A percentile compares a stretch with the other conserved stretches of the same genome.
phyloP scores from a whole-genome alignment of 2,329 filamentous ascomycete species.

The Xylaria sp. region DNA sequence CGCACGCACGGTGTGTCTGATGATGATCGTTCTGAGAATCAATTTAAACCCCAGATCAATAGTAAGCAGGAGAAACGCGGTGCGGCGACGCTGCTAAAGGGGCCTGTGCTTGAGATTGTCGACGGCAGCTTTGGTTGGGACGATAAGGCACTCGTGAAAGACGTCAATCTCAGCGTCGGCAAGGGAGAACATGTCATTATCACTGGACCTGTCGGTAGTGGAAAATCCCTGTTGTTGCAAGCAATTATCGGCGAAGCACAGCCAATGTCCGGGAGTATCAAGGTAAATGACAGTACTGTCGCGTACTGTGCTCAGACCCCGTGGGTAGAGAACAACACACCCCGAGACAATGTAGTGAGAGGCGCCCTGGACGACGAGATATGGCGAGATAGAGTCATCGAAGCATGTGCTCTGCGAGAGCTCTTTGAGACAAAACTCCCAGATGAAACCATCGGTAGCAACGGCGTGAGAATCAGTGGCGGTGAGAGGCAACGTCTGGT shows the following conservation, averaged over 20 bases:
- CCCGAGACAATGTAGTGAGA: slow-evolving; percentile 31
- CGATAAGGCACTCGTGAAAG: slow-evolving; percentile 18
- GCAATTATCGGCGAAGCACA: slow-evolving; percentile 34
- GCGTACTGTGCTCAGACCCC: slow-evolving; percentile 35
- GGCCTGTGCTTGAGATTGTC: slow-evolving; percentile 8
- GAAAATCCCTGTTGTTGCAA: slow-evolving; percentile 36
- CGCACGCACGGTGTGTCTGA: neutral
- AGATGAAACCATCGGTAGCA: slow-evolving; percentile 39
- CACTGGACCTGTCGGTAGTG: slow-evolving; percentile 38
- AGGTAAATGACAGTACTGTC: slow-evolving; percentile 10
- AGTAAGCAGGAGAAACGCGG: neutral
- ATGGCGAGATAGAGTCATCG: slow-evolving; percentile 29
- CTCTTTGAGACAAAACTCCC: slow-evolving; percentile 22
- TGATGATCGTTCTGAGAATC: neutral
- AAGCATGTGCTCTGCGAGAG: slow-evolving; percentile 32
- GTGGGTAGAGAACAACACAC: slow-evolving; percentile 33
- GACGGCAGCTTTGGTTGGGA: slow-evolving; percentile 21
- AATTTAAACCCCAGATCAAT: neutral
- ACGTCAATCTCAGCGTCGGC: slow-evolving; percentile 28
- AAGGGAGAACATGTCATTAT: slow-evolving; percentile 31
- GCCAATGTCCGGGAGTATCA: slow-evolving; percentile 22
- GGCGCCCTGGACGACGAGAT: slow-evolving; percentile 22
- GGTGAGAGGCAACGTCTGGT: slow-evolving; percentile 30
- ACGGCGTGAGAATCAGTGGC: slow-evolving; percentile 36
- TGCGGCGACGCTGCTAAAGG: neutral